Evolutionary conservation across 2,329 filamentous ascomycete genomes (phyloP), one percentile per base, ranked within the genome.

Genomic region (Diaporthe nobilis): DNA sequence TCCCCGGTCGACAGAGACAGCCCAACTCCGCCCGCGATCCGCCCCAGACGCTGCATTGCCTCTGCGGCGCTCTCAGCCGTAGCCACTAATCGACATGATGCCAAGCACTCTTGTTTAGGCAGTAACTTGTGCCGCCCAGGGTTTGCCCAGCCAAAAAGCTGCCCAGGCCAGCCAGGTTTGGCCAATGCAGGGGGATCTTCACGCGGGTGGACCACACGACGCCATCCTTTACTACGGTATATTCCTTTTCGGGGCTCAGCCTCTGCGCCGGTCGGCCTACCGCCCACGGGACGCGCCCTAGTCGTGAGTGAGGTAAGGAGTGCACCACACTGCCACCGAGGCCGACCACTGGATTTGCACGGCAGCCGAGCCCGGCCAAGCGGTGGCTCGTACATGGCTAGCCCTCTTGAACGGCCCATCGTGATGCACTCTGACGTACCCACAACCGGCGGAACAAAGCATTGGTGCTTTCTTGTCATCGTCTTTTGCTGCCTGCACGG

Each of bases 71-170:
- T 39, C 20, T 20, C 47, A 53, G 65, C 47, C 47, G 15, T 53
- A 28, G 47, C 65, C 65, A 53, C 65, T 68, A 39, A 53, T 53
- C 1, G 34, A 39, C 7, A 53, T 12, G 22, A 53, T 31, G 65
- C 65, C 65, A 68, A 68, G 65, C 31, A 37, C 31, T 9, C 65
- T 10, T 51, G 28, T 68, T 68, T 53, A 68, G 65, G 65, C 65
- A 68, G 65, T 53, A 34, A 53, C 47, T 28, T 68, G 5, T 53
- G 10, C 34, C 15, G 31, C 31, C 47, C 65, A 51, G 44, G 63
- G 28, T 17, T 10, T 31, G 2, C 3, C 58, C 57, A 39, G 37
- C 37, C 10, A 39, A 37, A 39, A 15, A 34, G 28, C 39, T 15
- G 61, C 25, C 61, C 25, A 49, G 42, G 61, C 42, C 31, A 31